Evolutionary conservation across 208 protist genomes (phyloP), one percentile per base, ranked within the genome.

Genomic region (Balamuthia mandrillaris): DNA sequence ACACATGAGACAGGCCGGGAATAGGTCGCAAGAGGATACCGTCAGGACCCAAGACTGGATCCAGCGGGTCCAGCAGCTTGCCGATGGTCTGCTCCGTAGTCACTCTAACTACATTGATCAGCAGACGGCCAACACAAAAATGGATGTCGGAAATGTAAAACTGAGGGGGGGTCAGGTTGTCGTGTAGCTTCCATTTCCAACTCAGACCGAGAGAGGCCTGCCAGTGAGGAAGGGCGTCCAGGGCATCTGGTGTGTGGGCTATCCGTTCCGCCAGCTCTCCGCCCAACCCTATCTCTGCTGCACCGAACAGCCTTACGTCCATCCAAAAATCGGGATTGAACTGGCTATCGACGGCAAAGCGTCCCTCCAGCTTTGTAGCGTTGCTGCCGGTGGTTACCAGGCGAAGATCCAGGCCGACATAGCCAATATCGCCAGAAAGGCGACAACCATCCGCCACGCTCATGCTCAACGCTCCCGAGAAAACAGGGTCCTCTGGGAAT

Each of bases 1-100:
- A 82, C 37, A 82, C 54, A 39, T 49, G 39, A n/a, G 75, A 82
- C 29, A 82, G 47, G 52, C 75, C 75, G 52, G 75, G 75, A 6
- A 82, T 49, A 27, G 75, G 75, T 54, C 52, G 61, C 37, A 82
- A 54, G 10, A 82, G 52, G 35, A 82, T 12, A 54, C 75, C 75
- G 52, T 66, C n/a, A 10, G 75, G 75, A 24, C 75, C 75, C 7
- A 82, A 42, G 31, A 82, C 54, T 39, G 47, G 47, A 39, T 82
- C 37, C 37, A 82, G 75, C 75, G 75, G 75, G 9, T 82, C 3
- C 37, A 82, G 75, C 21, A 82, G 47, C 52, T 51, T 45, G 54
- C 45, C 27, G 75, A 35, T 39, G 27, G 70, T 60, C 24, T 82
- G 75, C 37, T n/a, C 10, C 35, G 66, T 42, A 7, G 54, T 82